Base-by-base conservation (phyloP, 116 monocot genomes). In the Iris pallida region DNA sequence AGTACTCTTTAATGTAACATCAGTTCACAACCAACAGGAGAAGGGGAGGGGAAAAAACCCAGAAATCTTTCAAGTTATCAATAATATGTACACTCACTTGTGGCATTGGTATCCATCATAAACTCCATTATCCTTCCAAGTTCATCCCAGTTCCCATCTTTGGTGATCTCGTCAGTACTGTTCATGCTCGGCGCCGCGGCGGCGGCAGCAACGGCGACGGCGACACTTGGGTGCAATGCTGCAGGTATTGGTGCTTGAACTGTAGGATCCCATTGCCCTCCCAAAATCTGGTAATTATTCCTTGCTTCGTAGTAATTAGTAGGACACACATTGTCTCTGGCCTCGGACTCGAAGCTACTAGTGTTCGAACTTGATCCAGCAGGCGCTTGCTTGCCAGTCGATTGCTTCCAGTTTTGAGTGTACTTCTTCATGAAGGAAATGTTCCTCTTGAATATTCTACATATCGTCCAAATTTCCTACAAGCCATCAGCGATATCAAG, bases 391-490 rank as follows among this genome's bases (percentile, higher is more conserved):
- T 47, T 76, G 19, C 52, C 54, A 8, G 55, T 18, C 11, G 75
- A 20, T 52, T 13, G 65, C 68, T 61, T 71, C 44, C 71, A 52
- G 8, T 51, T 65, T 14, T 77, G 72, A 16, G 57, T 68, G 7
- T 42, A 5, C 15, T 42, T 60, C 65, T 73, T 82, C 69, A 69
- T 82, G 58, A 55, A 63, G 5, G 80, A 60, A 0, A 61, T 40
- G 8, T 71, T 83, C 30, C 89, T 71, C 73, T 85, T 85, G 67
- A 85, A 89, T 8, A 89, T 89, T 68, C 89, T 60, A 47, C 89
- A 89, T 40, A 89, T 78, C 0, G 89, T 89, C 89, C 89, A 89
- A 13, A 82, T 74, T 65, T 89, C 89, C 89, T 89, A 68, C 52
- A 54, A 53, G 5, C 0, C 9, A 42, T 10, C n/a, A 56, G 44